Conservation (phyloP, 106 monocot species). For the Dioscorea alata region DNA sequence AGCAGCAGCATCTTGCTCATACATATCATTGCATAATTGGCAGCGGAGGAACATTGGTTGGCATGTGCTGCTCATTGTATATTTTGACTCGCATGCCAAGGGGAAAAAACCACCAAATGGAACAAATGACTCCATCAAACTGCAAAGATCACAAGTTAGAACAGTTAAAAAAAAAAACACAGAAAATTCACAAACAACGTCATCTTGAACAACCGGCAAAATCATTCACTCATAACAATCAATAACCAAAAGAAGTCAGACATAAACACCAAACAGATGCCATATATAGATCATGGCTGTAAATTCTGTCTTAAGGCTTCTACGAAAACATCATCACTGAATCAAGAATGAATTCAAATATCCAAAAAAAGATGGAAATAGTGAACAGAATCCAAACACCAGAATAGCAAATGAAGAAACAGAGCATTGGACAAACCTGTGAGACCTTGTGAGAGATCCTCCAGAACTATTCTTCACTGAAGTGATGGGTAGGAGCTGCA, state of each 20-base stretch:
- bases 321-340: background rate
- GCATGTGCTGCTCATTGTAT: constrained; percentile 25
- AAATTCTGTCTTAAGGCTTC: no score
- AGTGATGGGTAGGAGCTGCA: constrained; percentile 37
- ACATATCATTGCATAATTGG: constrained; percentile 48
- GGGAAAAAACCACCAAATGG: constrained; percentile 65
- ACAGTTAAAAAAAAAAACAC: background rate
- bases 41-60: constrained; percentile 37
- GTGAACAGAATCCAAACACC: background rate
- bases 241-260: background rate
- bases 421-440: constrained; percentile 6
- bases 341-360: background rate
- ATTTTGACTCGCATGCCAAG: constrained; percentile 23
- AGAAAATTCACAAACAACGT: background rate
- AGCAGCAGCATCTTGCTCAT: constrained; percentile 60
- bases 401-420: background rate
- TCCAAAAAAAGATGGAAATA: background rate
- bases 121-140: constrained; percentile 54
- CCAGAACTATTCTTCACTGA: constrained; percentile 5
- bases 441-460: constrained; percentile 7
- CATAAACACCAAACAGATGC: background rate
- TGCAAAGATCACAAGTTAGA: background rate
- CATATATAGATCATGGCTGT: no score
- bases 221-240: background rate
- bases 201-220: background rate